Evolutionary conservation across 305 asterid species (phyloP).

Genomic region (Fraxinus floribunda): DNA sequence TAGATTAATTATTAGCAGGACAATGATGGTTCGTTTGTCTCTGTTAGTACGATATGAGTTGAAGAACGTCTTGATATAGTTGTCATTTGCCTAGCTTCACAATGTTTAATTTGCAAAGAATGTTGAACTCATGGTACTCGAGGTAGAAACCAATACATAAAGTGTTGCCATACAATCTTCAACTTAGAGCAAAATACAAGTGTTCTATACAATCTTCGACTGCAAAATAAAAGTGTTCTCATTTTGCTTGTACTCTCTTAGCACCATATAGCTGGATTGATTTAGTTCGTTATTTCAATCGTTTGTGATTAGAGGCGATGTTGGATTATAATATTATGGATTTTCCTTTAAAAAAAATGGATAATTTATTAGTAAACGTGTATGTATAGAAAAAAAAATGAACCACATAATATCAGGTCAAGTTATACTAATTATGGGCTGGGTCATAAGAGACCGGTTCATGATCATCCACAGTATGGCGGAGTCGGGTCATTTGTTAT

Average conservation of each 20-base stretch:
- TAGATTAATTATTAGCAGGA: neutral
- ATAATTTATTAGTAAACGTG: neutral
- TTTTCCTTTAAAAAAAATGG: neutral
- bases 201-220: no score
- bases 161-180: neutral
- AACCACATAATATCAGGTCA: neutral
- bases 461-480: neutral
- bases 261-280: no score
- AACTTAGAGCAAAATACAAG: neutral
- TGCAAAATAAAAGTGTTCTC: neutral
- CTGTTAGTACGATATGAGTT: no score
- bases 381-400: neutral
- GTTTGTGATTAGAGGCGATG: no score
- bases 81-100: neutral
- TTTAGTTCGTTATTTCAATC: no score
- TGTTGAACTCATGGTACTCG: neutral
- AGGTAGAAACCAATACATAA: neutral
- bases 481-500: neutral
- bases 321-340: no score
- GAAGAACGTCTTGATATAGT: neutral
- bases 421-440: neutral
- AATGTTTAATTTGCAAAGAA: neutral
- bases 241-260: neutral
- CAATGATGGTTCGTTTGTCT: neutral
- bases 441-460: neutral